These are phyloP conservation scores for Phycomyces nitens DNA, from an alignment of 192 early-diverging fungal species.

Conservation along the genomic window DNA sequence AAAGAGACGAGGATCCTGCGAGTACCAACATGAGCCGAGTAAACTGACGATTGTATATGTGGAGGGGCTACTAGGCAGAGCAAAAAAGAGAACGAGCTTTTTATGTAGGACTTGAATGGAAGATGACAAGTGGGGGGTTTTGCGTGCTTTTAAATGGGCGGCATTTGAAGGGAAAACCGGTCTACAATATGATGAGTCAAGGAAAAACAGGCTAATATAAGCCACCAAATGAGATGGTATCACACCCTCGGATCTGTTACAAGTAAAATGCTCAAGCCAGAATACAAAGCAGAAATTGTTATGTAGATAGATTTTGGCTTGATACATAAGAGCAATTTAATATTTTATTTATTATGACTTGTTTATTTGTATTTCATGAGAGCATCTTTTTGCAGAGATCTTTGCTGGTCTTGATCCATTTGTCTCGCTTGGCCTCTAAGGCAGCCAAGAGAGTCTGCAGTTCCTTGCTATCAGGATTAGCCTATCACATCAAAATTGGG, in stretches of 20 bases:
- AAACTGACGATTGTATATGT: too few species aligned
- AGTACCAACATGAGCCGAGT: conserved; percentile 69
- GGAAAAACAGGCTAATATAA: not conserved
- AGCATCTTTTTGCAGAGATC: not conserved
- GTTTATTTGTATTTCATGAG: not conserved
- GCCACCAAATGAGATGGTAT: too few species aligned
- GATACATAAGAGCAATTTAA: too few species aligned
- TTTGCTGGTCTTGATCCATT: not conserved
- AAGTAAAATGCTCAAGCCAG: too few species aligned
- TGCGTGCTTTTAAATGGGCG: not conserved
- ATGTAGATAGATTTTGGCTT: not conserved
- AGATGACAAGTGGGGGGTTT: not conserved
- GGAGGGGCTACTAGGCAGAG: not conserved
- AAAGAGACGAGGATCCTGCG: conserved; percentile 79
- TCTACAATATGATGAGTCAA: not conserved
- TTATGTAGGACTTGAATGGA: not conserved
- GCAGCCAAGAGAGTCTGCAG: not conserved
- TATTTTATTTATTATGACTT: not conserved
- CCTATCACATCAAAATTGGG: not conserved
- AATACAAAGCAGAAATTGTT: too few species aligned
- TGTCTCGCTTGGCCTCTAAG: not conserved
- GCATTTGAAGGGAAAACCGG: not conserved
- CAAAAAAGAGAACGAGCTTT: not conserved
- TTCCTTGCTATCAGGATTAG: not conserved
- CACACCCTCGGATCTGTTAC: too few species aligned